Evolutionary conservation across 2,329 filamentous ascomycete genomes (phyloP), one percentile per base, ranked within the genome.

Genomic region (Penicillium verrucosum): DNA sequence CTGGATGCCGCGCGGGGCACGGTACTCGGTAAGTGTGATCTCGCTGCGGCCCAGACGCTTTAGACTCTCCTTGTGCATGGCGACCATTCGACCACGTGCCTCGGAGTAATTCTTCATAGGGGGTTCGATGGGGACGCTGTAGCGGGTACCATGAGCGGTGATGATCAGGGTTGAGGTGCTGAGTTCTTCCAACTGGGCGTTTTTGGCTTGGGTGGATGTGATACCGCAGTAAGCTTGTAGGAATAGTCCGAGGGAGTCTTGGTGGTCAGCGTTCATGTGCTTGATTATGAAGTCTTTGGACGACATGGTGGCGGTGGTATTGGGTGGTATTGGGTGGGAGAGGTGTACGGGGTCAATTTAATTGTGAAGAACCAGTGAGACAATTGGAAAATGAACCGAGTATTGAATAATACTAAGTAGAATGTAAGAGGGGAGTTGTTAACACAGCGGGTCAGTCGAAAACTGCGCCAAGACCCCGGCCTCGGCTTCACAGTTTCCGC

Each of bases 221-320:
- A 90, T 78, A 16, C 79, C 73, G 70, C 78, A 80, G 77, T 86
- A 91, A 73, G 91, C 84, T 61, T 86, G 86, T n/a, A 95, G 83
- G 75, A 92, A 96, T 69, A 88, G 82, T 56, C 83, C 78, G 48
- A 96, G 85, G 56, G 90, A 90, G 65, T 85, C 82, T 50, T 81
- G 78, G 76, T 96, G 93, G 73, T 93, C 89, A 42, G 79, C 78
- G 77, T 97, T 96, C 90, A 97, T 94, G 79, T 97, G 92, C 34
- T 80, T 80, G 69, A 93, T 83, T 72, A 91, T 87, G 57, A 86
- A 84, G 56, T 79, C 67, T 68, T 85, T 85, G 57, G 78, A 75
- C 6, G 67, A 62, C 61, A 67, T 69, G 50, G 46, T 68, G 54
- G 42, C 43, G 18, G 47, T 37, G 53, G 57, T 51, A 30, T 29